These are phyloP conservation scores for Leavenworthia alabamica DNA, from an alignment of 345 rosid species.

Conservation along the genomic window DNA sequence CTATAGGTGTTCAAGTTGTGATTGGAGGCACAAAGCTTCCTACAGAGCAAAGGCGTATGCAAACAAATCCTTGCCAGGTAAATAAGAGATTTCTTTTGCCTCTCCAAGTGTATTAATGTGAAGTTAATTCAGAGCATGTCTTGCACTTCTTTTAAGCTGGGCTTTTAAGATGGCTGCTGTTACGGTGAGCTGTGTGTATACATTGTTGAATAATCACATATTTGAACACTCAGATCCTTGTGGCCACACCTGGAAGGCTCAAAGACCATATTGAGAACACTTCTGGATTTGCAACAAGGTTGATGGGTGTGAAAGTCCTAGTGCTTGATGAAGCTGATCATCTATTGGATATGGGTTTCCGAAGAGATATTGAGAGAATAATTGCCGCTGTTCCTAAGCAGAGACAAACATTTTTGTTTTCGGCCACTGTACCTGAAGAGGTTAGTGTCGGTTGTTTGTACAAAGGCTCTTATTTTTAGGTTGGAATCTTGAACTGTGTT, in stretches of 20 bases:
- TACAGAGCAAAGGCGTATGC: constrained; percentile 82
- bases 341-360: constrained; percentile 95
- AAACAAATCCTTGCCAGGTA: constrained; percentile 93
- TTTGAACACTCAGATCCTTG: constrained; percentile 59
- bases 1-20: constrained; percentile 94
- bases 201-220: constrained; percentile 16
- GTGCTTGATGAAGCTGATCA: constrained; percentile 99
- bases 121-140: neutral
- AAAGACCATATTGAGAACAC: constrained; percentile 94
- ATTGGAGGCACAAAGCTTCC: constrained; percentile 96
- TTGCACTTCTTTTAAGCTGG: neutral
- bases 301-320: constrained; percentile 92
- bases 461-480: constrained; percentile 9
- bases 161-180: neutral
- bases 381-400: constrained; percentile 87
- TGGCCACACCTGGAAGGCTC: constrained; percentile 99
- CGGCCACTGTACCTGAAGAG: constrained; percentile 94
- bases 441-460: constrained; percentile 36
- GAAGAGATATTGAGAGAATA: constrained; percentile 85
- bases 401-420: constrained; percentile 89
- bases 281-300: constrained; percentile 89
- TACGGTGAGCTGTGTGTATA: neutral
- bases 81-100: constrained; percentile 18
- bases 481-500: constrained; percentile 24
- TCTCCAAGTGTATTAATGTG: neutral